Base-by-base conservation (phyloP, 2,329 filamentous ascomycete genomes). In the Cladosporium cucumerinum region DNA sequence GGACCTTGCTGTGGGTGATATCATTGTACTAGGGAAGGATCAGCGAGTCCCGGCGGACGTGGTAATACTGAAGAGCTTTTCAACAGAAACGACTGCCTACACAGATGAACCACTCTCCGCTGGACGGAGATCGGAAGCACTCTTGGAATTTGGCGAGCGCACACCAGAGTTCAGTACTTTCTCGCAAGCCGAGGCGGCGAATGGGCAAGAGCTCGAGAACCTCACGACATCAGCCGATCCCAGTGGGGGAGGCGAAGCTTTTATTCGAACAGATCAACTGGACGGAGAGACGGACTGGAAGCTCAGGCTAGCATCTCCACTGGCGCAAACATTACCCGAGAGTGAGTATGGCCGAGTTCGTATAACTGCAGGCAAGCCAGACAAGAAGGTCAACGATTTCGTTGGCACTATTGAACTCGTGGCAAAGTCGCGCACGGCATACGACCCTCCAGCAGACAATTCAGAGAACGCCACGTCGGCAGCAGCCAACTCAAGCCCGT, bases 201-300 rank as follows among this genome's bases (percentile, higher is more conserved):
- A 66, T 30, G 67, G 68, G 3, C 55, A 64, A 39, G 52, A 68
- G 11, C 63, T 75, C 43, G 68, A 70, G 30, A 73, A 77, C 52
- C 62, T 71, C 57, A 77, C 75, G 2, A 76, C 74, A 23, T 72
- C 75, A 16, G 65, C 69, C 23, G 75, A 77, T 63, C 72, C 75
- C 0, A 77, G 78, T 43, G 76, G 84, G n/a, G 82, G 84, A 28
- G 93, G 93, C 30, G 96, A 99, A 78, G 94, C 94, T 0, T 99
- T 99, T 73, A 98, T 99, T 74, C 87, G 95, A 66, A 99, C 96
- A 1, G 95, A 99, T 77, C 95, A 99, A 75, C 84, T 99, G 11
- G 95, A 99, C 73, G 95, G 95, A 71, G 95, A 99, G 79, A 99
- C 95, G 0, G 95, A 99, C 74, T 99, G 95, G 96, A 99, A 99